phyloP scores from a whole-genome alignment of 2,329 filamentous ascomycete genomes.

The Fusarium verticillioides region DNA sequence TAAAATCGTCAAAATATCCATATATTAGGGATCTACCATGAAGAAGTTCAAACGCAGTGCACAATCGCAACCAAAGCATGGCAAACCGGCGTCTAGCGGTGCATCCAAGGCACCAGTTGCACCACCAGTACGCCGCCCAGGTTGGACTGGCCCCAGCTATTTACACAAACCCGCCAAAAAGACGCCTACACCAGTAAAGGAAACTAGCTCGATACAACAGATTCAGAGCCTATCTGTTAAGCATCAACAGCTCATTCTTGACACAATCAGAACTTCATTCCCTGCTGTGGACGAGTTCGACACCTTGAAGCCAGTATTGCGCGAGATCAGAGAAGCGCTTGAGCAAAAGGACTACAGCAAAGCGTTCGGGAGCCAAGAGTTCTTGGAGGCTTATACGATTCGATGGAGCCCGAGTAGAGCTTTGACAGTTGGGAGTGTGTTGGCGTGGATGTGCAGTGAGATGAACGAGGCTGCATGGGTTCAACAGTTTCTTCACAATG shows the following conservation, averaged over 20 bases:
- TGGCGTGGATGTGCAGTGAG: conserved; percentile 17
- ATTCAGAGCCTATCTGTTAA: not conserved
- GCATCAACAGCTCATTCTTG: conserved; percentile 12
- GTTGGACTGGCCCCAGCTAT: conserved; percentile 18
- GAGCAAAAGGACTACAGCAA: conserved; percentile 11
- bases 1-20: not conserved
- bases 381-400: conserved; percentile 7
- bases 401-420: conserved; percentile 8
- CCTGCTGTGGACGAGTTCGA: conserved; percentile 3
- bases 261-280: conserved; percentile 11
- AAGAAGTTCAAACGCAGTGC: conserved; percentile 9
- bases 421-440: not conserved
- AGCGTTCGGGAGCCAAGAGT: conserved; percentile 1
- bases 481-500: not conserved
- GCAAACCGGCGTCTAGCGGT: not conserved
- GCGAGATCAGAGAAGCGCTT: conserved; percentile 5
- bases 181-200: not conserved
- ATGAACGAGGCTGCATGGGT: not conserved
- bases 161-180: conserved; percentile 6
- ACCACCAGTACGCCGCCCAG: conserved; percentile 7
- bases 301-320: not conserved
- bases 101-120: conserved; percentile 12
- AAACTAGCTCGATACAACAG: not conserved
- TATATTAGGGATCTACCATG: not conserved
- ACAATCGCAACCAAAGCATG: conserved; percentile 19